phyloP scores from a whole-genome alignment of 805 yeast species.

The Yamadazyma kitorensis region DNA sequence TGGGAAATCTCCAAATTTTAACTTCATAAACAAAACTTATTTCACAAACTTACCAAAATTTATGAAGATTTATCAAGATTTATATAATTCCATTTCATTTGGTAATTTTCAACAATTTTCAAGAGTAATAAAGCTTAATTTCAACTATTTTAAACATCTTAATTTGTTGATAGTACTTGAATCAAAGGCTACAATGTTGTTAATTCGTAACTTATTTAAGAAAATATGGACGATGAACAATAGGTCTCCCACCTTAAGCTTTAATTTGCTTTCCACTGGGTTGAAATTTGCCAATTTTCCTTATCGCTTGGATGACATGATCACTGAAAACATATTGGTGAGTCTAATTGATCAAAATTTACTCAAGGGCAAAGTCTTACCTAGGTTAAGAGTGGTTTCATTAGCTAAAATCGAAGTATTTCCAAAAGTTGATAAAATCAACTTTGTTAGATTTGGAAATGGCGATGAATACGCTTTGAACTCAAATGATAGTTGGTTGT shows the following conservation, averaged over 20 bases:
- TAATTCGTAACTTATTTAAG: conserved; percentile 45
- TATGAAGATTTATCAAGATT: conserved; percentile 31
- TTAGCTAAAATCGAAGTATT: conserved; percentile 44
- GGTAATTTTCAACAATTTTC: conserved; percentile 43
- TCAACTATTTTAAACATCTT: conserved; percentile 31
- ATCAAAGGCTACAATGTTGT: conserved; percentile 43
- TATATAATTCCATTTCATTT: conserved; percentile 33
- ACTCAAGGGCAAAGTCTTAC: conserved; percentile 50
- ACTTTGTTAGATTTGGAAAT: conserved; percentile 23
- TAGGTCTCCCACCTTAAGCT: conserved; percentile 25
- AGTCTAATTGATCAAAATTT: conserved; percentile 53
- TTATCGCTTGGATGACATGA: conserved; percentile 24
- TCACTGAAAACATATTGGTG: conserved; percentile 49
- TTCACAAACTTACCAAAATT: conserved; percentile 13
- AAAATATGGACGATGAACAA: conserved; percentile 28
- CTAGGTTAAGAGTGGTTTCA: conserved; percentile 37
- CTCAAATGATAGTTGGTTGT: conserved; percentile 16
- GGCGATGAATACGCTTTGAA: conserved; percentile 15
- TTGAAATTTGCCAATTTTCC: conserved; percentile 13
- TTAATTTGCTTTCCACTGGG: conserved; percentile 23
- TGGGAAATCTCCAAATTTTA: conserved; percentile 49
- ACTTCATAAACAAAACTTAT: conserved; percentile 12
- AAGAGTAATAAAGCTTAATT: conserved; percentile 28
- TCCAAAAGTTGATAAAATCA: conserved; percentile 28
- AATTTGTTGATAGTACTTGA: conserved; percentile 42